phyloP scores from a whole-genome alignment of 257 asterid genomes.

The Jacaranda mimosifolia region DNA sequence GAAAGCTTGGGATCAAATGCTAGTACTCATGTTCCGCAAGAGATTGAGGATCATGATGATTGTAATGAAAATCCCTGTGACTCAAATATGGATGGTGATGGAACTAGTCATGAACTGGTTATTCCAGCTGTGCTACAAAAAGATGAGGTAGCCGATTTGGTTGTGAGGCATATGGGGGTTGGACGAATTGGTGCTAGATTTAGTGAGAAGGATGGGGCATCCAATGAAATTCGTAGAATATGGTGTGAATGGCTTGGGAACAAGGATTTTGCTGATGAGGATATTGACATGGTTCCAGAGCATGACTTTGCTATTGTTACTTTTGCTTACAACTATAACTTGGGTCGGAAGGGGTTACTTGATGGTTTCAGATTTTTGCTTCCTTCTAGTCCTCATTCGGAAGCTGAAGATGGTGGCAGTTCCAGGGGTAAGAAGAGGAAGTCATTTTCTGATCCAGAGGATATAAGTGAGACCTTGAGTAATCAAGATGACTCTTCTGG shows the following conservation, averaged over 20 bases:
- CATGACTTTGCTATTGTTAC: conserved; percentile 85
- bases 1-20: conserved; percentile 35
- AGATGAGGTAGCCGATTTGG: conserved; percentile 67
- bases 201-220: conserved; percentile 55
- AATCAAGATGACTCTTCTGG: conserved; percentile 76
- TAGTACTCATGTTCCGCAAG: conserved; percentile 30
- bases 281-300: conserved; percentile 51
- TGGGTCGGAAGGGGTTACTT: conserved; percentile 74
- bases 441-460: conserved; percentile 89
- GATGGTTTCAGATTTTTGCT: conserved; percentile 66
- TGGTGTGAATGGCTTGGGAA: conserved; percentile 95
- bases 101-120: conserved; percentile 44
- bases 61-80: conserved; percentile 34
- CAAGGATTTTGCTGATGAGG: conserved; percentile 39
- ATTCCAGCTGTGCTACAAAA: conserved; percentile 77
- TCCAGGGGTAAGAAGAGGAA: conserved; percentile 65
- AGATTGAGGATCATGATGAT: conserved; percentile 35
- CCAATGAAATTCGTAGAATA: conserved; percentile 61
- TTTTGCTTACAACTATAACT: conserved; percentile 71
- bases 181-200: conserved; percentile 74
- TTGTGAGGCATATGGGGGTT: conserved; percentile 64
- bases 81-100: conserved; percentile 40
- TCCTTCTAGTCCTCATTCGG: conserved; percentile 67
- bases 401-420: conserved; percentile 55
- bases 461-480: conserved; percentile 53